Base-by-base conservation (phyloP, 2,329 filamentous ascomycete species). In the Coniochaeta sp. region DNA sequence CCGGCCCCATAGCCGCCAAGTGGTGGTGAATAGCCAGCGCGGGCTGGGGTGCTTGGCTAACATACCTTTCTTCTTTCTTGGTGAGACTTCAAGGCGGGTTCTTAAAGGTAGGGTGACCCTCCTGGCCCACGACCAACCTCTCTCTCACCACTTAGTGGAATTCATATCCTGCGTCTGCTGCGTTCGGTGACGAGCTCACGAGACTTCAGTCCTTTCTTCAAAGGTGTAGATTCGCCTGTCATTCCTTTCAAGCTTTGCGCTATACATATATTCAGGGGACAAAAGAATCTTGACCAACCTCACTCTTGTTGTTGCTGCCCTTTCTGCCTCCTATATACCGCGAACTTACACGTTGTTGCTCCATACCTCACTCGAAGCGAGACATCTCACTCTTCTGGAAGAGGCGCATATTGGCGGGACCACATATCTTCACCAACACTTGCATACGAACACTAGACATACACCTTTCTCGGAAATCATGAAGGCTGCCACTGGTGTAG, bases 161-260 rank as follows among this genome's bases (percentile, higher is more conserved):
- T 57, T 57, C 31, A 36, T n/a, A n/a, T 52, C 24, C 2, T 38
- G 31, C 12, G 54, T 38, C 26, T 34, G 28, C 31, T 36, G 54
- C 54, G 28, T 34, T 57, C 54, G 24, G 54, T 57, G 24, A 34
- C 31, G 54, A 16, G 16, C 38, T 57, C 28, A 38, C 28, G 28
- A 57, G 31, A n/a, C 31, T 36, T 57, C 54, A 9, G 31, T 57
- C 12, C 54, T 57, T 38, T 57, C 19, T 22, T 22, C 28, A 43
- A n/a, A 43, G 56, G 56, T 58, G 56, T 58, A 43, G 56, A 58
- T 44, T 58, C 56, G 44, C 56, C 57, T 61, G 28, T 57, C 60
- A 60, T 16, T 57, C 52, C 47, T 57, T 54, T 43, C 34, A 22
- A 22, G 16, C 34, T 28, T 36, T 28, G 16, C 31, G 22, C 5